These are phyloP conservation scores for Trichoderma harzianum DNA, from an alignment of 2,329 filamentous ascomycete genomes.

Conservation along the genomic window DNA sequence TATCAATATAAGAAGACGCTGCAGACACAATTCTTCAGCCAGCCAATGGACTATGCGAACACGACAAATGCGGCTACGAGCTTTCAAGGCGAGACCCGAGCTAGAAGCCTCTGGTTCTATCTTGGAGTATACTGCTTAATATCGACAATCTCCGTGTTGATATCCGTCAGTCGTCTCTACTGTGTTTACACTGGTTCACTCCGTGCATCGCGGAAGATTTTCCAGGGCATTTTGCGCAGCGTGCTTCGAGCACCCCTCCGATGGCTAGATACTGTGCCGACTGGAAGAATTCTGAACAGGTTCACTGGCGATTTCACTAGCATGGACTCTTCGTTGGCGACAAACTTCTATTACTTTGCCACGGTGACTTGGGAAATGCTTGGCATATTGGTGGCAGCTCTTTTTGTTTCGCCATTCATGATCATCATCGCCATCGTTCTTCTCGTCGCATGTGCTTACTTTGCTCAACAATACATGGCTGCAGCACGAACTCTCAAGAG, in stretches of 20 bases:
- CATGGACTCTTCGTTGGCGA: conserved; percentile 8
- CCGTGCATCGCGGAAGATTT: conserved; percentile 1
- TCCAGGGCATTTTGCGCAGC: conserved; percentile 8
- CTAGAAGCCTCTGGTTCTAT: conserved; percentile 1
- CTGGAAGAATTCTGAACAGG: not conserved
- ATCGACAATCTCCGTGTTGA: not conserved
- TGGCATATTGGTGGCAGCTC: conserved; percentile 2
- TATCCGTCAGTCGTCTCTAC: conserved; percentile 7
- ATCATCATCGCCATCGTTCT: not conserved
- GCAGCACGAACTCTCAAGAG: conserved; percentile 10
- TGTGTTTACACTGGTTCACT: conserved; percentile 4
- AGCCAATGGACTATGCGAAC: not conserved
- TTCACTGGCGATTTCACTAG: conserved; percentile 8
- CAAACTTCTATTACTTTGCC: conserved; percentile 8
- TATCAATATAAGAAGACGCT: not conserved
- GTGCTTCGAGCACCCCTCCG: conserved; percentile 10
- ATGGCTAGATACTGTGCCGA: conserved; percentile 10
- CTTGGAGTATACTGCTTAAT: conserved; percentile 7
- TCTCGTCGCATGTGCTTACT: not conserved
- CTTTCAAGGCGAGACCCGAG: not conserved
- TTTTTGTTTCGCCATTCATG: conserved; percentile 11
- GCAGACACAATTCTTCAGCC: not conserved
- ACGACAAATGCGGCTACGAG: not conserved
- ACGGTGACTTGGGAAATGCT: not conserved
- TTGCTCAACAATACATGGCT: conserved; percentile 2